These are phyloP conservation scores for Fusarium graminum DNA, from an alignment of 2,329 filamentous ascomycete species.

Conservation along the genomic window DNA sequence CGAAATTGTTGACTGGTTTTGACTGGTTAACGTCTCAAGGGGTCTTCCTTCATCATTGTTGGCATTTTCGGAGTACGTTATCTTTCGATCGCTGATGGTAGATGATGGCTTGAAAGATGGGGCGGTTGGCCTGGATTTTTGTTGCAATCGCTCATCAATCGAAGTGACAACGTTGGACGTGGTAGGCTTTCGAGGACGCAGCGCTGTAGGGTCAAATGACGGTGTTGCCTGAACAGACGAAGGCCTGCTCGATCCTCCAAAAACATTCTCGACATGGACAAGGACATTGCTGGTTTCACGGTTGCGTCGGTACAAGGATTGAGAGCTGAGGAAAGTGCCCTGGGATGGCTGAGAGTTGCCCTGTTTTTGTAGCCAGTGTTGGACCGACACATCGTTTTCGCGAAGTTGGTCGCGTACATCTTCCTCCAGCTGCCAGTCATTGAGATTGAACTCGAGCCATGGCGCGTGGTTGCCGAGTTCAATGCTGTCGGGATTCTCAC, in stretches of 20 bases:
- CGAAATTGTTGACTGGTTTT: slow-evolving; percentile 2
- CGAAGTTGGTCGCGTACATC: slow-evolving; percentile 11
- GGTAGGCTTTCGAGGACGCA: background rate
- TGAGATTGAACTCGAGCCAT: slow-evolving; percentile 14
- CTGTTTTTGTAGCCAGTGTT: slow-evolving; percentile 28
- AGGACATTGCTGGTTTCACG: slow-evolving; percentile 21
- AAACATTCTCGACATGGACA: slow-evolving; percentile 27
- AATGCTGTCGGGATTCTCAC: slow-evolving; percentile 26
- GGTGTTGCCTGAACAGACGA: slow-evolving; percentile 15
- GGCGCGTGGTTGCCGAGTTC: slow-evolving; percentile 14
- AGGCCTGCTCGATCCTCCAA: slow-evolving; percentile 13
- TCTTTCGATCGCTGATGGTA: slow-evolving; percentile 14
- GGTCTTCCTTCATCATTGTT: slow-evolving; percentile 27
- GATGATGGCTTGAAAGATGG: background rate
- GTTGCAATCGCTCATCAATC: slow-evolving; percentile 11
- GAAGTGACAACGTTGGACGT: slow-evolving; percentile 10
- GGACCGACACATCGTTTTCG: slow-evolving; percentile 12
- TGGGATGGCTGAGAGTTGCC: slow-evolving; percentile 31
- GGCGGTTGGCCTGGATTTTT: background rate
- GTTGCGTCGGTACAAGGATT: slow-evolving; percentile 23
- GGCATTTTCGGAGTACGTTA: slow-evolving; percentile 12
- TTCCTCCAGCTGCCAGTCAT: slow-evolving; percentile 21
- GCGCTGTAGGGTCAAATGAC: background rate
- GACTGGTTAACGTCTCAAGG: slow-evolving; percentile 7
- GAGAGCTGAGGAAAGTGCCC: slow-evolving; percentile 30